Evolutionary conservation across 208 protist species (phyloP), one percentile per base, ranked within the genome.

Genomic region (Leptomonas pyrrhocoris): DNA sequence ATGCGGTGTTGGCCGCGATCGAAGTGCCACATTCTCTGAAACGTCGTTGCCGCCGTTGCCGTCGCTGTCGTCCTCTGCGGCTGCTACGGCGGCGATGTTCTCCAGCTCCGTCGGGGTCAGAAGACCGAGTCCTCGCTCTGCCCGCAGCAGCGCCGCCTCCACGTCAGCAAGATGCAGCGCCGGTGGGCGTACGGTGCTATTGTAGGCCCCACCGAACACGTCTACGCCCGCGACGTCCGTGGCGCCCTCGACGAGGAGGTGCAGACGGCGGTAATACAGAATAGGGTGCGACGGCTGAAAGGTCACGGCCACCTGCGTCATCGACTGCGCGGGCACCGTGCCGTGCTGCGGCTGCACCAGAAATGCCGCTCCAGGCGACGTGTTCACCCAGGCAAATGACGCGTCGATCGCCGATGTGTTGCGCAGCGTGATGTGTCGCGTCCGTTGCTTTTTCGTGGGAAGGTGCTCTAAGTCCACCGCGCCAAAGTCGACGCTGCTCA

Each of bases 131-230:
- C 90, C 93, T 25, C 59, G 72, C 49, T 83, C 73, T 28, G 79
- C 54, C 25, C 89, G 84, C 28, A 77, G 43, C 50, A 80, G 80
- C 54, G 92, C 90, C 18, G 79, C 78, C 28, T 87, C 82, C 15
- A 97, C 89, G 27, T 96, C 79, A 0, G 42, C 60, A 18, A 82
- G 58, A 3, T 48, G 61, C 59, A 97, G 77, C 25, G 86, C 80
- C 28, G 84, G 61, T 18, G 95, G 93, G 0, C 92, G 92, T 19
- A 54, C 42, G 25, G 77, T 58, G 19, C 49, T 54, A 18, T 79
- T 82, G 90, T 95, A 97, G 46, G 80, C 92, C 30, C 84, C 85
- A 45, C 95, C 95, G 53, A 97, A 88, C 2, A 94, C 73, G 68
- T 98, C 92, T 18, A 97, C 70, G 53, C 74, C 81, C 2, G 96